Base-by-base conservation (phyloP, 2,329 filamentous ascomycete species). In the Ophiocordyceps sinensis region DNA sequence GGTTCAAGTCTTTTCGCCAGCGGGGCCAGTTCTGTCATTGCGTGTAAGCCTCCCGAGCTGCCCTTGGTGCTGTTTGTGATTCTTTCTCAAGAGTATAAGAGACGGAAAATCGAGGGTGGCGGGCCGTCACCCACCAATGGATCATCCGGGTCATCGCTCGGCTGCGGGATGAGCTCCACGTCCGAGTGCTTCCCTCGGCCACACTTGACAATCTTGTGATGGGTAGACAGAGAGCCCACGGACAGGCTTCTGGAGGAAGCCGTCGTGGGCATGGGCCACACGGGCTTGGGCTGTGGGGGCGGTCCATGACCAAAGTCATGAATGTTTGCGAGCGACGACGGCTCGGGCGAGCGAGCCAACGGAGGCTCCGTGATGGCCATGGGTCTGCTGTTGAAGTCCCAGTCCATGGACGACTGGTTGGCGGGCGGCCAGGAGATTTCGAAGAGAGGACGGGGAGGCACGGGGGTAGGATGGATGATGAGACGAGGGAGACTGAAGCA, bases 101-200 rank as follows among this genome's bases (percentile, higher is more conserved):
- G 14, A 6, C n/a, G 13, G 36, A 54, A 5, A 28, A 38, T 13
- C 15, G 21, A 31, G 30, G 19, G 19, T 19, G 19, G 19, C 19
- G 19, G 19, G 19, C 19, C 19, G 19, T 26, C 15, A 28, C 66
- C 41, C 58, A 74, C 71, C 53, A 76, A 48, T 39, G 73, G 73
- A 52, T 77, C 73, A 21, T 67, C 61, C 0, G 62, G 59, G 41
- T 73, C 67, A 42, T 74, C 67, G 41, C 69, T 75, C 0, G 73
- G 72, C 51, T 73, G 72, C 3, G 73, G 73, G 10, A 70, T 64
- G 37, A 73, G 54, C 52, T 73, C 70, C 6, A 67, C 54, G 13
- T 54, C 51, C 2, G 62, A 54, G 42, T 63, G 49, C 41, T 60
- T 67, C 0, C 68, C 68, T 21, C 49, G 61, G 8, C 62, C 68